Evolutionary conservation across 2,329 filamentous ascomycete genomes (phyloP).

Genomic region (Exutisphaerella laricina): DNA sequence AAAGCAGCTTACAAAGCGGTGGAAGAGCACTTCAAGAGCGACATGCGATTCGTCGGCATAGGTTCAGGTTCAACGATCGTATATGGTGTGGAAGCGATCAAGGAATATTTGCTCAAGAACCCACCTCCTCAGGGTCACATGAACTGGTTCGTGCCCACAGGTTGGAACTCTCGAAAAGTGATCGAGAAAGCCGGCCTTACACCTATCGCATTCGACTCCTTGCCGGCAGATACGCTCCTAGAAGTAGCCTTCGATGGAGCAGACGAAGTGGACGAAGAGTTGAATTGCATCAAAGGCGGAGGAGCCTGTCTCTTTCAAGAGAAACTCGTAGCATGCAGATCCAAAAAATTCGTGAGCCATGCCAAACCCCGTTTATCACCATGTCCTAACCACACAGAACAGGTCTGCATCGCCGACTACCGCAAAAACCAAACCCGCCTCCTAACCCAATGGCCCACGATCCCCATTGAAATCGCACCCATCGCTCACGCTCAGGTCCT

Average conservation of each 20-base stretch:
- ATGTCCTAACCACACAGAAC: background rate
- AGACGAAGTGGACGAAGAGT: constrained; percentile 88
- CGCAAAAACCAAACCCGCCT: constrained; percentile 79
- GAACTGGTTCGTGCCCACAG: constrained; percentile 88
- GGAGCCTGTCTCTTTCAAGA: constrained; percentile 98
- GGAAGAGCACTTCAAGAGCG: constrained; percentile 61
- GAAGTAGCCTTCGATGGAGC: constrained; percentile 95
- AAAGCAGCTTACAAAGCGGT: constrained; percentile 70
- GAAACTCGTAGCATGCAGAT: constrained; percentile 78
- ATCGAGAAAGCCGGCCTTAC: constrained; percentile 73
- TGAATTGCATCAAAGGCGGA: constrained; percentile 97
- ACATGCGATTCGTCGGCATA: constrained; percentile 65
- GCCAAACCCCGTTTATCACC: constrained; percentile 20
- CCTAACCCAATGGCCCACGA: constrained; percentile 68
- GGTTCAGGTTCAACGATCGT: constrained; percentile 77
- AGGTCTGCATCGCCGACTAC: constrained; percentile 57
- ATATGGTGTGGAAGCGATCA: constrained; percentile 78
- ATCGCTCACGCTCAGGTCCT: constrained; percentile 75
- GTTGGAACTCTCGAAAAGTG: constrained; percentile 81
- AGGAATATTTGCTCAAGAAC: constrained; percentile 47
- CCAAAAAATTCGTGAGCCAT: constrained; percentile 18
- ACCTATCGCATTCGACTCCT: constrained; percentile 69
- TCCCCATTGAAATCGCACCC: constrained; percentile 91
- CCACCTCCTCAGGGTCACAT: constrained; percentile 44
- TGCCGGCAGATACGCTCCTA: constrained; percentile 60